These are phyloP conservation scores for Plasmodium vivax DNA, from an alignment of 169 alveolate genomes.

Conservation along the genomic window DNA sequence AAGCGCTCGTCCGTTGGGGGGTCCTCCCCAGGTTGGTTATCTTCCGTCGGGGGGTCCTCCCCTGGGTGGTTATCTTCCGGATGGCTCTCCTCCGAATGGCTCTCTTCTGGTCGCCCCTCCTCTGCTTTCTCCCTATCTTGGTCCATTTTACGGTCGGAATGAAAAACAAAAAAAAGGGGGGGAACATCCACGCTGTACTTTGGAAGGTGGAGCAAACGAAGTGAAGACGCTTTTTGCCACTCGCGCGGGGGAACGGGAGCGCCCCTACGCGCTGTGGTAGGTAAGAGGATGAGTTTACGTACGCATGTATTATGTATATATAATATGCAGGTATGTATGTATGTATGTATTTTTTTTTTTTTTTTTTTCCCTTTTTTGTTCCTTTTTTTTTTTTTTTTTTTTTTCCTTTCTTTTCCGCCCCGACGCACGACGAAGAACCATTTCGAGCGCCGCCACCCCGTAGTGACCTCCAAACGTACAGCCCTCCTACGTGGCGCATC, in stretches of 20 bases:
- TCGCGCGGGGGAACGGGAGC: neutral
- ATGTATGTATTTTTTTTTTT: no score
- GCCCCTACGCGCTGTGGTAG: neutral
- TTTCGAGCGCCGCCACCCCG: neutral
- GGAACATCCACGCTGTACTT: neutral
- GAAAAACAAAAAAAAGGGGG: neutral
- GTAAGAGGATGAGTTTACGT: neutral
- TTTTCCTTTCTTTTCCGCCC: neutral
- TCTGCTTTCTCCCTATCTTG: neutral
- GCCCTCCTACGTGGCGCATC: neutral
- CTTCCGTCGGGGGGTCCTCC: neutral
- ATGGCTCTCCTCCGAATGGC: no score
- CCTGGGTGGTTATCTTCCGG: neutral
- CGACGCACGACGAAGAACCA: neutral
- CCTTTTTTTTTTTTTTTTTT: no score
- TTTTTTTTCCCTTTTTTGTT: no score
- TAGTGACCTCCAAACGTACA: neutral
- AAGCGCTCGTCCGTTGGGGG: constrained; percentile 28
- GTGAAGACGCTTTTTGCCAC: neutral
- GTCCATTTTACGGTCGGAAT: neutral
- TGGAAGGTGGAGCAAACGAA: neutral
- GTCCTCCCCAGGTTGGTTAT: neutral
- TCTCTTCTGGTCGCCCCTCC: neutral
- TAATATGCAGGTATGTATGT: no score
- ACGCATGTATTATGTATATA: neutral